These are phyloP conservation scores for Xylariaceae sp. DNA, from an alignment of 2,329 filamentous ascomycete species.

Conservation along the genomic window DNA sequence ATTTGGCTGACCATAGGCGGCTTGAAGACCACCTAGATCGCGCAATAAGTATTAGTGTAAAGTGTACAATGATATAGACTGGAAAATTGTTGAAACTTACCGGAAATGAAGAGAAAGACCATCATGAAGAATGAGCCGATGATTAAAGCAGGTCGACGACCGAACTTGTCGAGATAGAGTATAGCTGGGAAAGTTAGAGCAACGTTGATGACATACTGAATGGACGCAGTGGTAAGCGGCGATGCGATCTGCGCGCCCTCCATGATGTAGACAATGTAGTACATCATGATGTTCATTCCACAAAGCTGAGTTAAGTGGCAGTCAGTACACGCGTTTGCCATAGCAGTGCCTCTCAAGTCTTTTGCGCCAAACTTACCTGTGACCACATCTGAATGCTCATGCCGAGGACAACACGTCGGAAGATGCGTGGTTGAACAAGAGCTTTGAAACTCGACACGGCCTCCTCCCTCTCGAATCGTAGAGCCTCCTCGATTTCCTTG, in stretches of 20 bases:
- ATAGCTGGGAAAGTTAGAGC: constrained; percentile 55
- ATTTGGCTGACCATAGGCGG: constrained; percentile 50
- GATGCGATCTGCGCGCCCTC: constrained; percentile 50
- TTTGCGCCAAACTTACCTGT: constrained; percentile 32
- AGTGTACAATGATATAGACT: background rate
- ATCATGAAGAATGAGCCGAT: constrained; percentile 53
- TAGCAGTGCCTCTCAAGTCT: background rate
- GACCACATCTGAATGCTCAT: constrained; percentile 56
- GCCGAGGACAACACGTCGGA: constrained; percentile 52
- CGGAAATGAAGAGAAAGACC: constrained; percentile 57
- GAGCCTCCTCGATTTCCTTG: constrained; percentile 52
- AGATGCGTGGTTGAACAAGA: constrained; percentile 45
- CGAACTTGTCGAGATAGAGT: constrained; percentile 53
- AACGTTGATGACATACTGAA: constrained; percentile 61
- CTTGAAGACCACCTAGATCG: constrained; percentile 48
- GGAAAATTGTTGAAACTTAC: constrained; percentile 25
- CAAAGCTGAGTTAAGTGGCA: constrained; percentile 13
- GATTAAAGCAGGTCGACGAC: constrained; percentile 52
- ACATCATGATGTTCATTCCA: constrained; percentile 57
- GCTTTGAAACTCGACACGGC: constrained; percentile 44
- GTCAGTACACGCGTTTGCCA: background rate
- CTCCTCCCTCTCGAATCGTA: constrained; percentile 50
- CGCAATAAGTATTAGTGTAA: background rate
- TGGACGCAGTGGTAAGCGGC: constrained; percentile 53
- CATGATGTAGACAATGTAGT: constrained; percentile 58